Evolutionary conservation across 2,329 filamentous ascomycete species (phyloP).

Genomic region (Chrysoporthe austroafricana): DNA sequence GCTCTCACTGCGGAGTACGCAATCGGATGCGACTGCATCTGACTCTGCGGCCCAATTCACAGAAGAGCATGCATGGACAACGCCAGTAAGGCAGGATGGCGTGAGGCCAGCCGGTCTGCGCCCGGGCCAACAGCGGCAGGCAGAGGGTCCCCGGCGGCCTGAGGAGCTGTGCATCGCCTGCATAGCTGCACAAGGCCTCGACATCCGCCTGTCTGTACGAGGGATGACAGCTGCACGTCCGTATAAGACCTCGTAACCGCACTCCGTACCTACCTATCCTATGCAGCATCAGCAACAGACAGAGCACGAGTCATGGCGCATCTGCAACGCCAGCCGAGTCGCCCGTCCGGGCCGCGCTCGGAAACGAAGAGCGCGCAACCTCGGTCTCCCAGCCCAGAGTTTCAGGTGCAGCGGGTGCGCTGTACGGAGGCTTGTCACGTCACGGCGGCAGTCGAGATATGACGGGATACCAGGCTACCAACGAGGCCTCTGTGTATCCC

Average conservation of each 20-base stretch:
- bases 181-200: no score
- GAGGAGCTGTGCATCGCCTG: no score
- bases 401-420: background rate
- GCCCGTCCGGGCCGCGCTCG: background rate
- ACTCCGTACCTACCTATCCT: background rate
- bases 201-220: background rate
- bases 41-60: background rate
- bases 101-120: no score
- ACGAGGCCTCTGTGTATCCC: background rate
- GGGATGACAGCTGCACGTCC: background rate
- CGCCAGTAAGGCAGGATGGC: background rate
- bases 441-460: background rate
- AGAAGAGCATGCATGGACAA: background rate
- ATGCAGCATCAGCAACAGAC: background rate
- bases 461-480: background rate
- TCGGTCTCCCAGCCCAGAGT: background rate
- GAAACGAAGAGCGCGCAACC: background rate
- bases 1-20: background rate
- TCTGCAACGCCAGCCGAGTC: background rate
- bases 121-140: no score
- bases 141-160: no score
- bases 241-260: background rate
- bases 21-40: no score
- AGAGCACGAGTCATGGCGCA: background rate
- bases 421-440: background rate